Conservation (phyloP, 2,329 filamentous ascomycete species). For the Chaetomiaceae sp. region DNA sequence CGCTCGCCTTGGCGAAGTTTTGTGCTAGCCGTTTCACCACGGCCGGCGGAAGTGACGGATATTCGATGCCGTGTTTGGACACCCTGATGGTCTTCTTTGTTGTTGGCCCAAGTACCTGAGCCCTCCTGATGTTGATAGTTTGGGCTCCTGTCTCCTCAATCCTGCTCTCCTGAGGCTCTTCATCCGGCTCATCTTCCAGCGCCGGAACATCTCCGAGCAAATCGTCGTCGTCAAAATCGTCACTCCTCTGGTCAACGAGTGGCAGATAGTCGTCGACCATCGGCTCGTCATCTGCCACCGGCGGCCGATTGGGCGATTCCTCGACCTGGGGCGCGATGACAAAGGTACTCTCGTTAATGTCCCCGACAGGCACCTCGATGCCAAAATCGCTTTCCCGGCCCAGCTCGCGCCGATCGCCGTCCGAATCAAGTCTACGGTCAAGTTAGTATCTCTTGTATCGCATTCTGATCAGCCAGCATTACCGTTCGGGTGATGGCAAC, state of each 20-base stretch:
- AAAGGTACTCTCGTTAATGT: constrained; percentile 50
- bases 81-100: constrained; percentile 48
- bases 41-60: constrained; percentile 67
- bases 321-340: constrained; percentile 37
- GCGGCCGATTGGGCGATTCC: constrained; percentile 18
- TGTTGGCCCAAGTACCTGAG: constrained; percentile 25
- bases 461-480: neutral
- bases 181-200: constrained; percentile 15
- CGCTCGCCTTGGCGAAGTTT: constrained; percentile 64
- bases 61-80: constrained; percentile 69
- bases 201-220: constrained; percentile 9
- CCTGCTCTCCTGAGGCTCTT: neutral
- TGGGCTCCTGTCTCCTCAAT: constrained; percentile 17
- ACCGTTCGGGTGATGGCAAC: constrained; percentile 37
- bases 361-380: constrained; percentile 43
- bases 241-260: constrained; percentile 26
- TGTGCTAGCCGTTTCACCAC: constrained; percentile 72
- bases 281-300: constrained; percentile 8
- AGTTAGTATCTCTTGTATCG: neutral
- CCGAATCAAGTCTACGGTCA: constrained; percentile 20
- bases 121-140: constrained; percentile 13
- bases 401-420: constrained; percentile 15
- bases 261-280: constrained; percentile 24
- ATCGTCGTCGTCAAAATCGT: constrained; percentile 23
- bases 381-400: constrained; percentile 47